Conservation (phyloP, 2,329 filamentous ascomycete species). For the Raffaelea ambrosiae region DNA sequence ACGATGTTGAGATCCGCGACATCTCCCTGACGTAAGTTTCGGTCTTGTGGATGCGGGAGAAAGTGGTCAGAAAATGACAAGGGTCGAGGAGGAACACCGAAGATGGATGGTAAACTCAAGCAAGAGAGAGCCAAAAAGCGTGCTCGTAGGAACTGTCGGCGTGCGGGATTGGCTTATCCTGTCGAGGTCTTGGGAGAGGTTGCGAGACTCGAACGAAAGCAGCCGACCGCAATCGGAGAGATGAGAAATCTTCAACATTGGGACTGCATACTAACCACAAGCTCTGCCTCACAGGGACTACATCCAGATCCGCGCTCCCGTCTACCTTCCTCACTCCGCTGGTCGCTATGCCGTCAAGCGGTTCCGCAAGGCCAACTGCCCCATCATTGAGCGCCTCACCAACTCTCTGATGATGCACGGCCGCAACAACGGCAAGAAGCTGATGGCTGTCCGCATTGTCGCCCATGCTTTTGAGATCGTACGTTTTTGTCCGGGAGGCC, state of each 20-base stretch:
- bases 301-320: conserved; percentile 97
- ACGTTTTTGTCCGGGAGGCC: too few relatives aligned
- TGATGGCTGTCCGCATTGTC: conserved; percentile 99
- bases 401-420: conserved; percentile 99
- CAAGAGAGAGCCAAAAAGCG: too few relatives aligned
- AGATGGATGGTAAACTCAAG: too few relatives aligned
- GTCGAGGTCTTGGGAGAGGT: too few relatives aligned
- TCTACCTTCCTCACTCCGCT: conserved; percentile 98
- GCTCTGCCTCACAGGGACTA: conserved; percentile 65
- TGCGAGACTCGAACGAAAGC: too few relatives aligned
- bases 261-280: background rate
- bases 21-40: conserved; percentile 94
- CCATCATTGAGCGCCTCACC: conserved; percentile 99
- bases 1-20: conserved; percentile 98
- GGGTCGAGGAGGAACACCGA: too few relatives aligned
- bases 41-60: too few relatives aligned
- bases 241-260: too few relatives aligned
- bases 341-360: conserved; percentile 98
- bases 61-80: too few relatives aligned
- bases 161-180: too few relatives aligned
- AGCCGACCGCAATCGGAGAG: too few relatives aligned
- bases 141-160: too few relatives aligned
- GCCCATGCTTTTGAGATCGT: conserved; percentile 99
- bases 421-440: conserved; percentile 99
- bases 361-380: conserved; percentile 99